A percentile compares a stretch with the other conserved stretches of the same genome.
Conservation (phyloP, 164 flowering plant genomes). For the Taxillus chinensis region DNA sequence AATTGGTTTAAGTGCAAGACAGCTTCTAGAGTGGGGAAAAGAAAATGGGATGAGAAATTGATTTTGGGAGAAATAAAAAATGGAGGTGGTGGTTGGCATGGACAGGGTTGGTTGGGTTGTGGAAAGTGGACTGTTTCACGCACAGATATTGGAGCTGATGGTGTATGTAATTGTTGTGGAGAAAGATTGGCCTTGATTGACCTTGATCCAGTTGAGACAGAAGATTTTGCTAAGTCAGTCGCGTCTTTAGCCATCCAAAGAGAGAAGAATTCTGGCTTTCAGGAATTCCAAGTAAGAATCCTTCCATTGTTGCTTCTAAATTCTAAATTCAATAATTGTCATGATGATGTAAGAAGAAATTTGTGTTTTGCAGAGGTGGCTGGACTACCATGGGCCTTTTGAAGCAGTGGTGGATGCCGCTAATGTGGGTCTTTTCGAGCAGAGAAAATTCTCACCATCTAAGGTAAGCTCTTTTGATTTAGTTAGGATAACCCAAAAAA, state of each 20-base stretch:
- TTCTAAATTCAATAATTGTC: constrained; percentile 4
- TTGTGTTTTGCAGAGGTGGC: constrained; percentile 64
- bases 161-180: constrained; percentile 59
- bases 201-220: constrained; percentile 72
- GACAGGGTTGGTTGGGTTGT: constrained; percentile 80
- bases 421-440: constrained; percentile 70
- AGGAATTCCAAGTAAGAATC: constrained; percentile 70
- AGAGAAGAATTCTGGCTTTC: constrained; percentile 60
- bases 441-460: constrained; percentile 41
- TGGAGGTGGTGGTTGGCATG: constrained; percentile 96
- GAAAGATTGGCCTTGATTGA: constrained; percentile 65
- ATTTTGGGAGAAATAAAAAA: constrained; percentile 41
- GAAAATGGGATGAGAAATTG: constrained; percentile 39
- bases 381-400: constrained; percentile 80
- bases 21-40: constrained; percentile 64
- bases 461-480: constrained; percentile 32
- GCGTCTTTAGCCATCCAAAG: constrained; percentile 61
- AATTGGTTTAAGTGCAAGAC: constrained; percentile 55
- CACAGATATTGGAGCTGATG: constrained; percentile 48
- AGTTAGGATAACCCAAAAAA: not conserved
- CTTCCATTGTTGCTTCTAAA: constrained; percentile 5
- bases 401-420: constrained; percentile 92
- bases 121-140: constrained; percentile 58
- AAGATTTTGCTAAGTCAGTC: constrained; percentile 71
- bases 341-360: constrained; percentile 4